These are phyloP conservation scores for Euphorbia pulcherrima DNA, from an alignment of 345 rosid species.

Conservation along the genomic window DNA sequence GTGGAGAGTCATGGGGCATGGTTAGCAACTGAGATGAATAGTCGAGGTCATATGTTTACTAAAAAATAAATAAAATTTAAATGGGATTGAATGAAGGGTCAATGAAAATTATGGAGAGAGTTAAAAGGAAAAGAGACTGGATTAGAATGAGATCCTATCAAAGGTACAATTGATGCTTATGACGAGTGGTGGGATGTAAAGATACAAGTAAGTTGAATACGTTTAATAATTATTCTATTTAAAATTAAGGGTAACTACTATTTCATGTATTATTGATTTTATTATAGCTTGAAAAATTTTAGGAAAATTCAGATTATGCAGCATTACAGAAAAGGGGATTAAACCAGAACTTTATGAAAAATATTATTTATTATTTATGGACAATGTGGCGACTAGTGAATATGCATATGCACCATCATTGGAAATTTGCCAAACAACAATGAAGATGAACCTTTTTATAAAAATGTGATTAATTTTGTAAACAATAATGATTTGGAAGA, in stretches of 20 bases:
- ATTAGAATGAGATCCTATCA: conserved; percentile 7
- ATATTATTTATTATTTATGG: background rate
- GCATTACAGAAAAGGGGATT: background rate
- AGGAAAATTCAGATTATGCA: conserved; percentile 5
- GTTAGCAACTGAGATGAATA: no score
- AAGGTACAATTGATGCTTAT: background rate
- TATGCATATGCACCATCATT: conserved; percentile 4
- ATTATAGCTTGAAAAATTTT: background rate
- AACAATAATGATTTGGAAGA: background rate
- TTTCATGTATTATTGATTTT: background rate
- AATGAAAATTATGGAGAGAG: background rate
- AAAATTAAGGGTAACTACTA: background rate
- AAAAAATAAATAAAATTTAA: background rate
- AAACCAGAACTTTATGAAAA: background rate
- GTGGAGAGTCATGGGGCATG: no score
- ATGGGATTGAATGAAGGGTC: conserved; percentile 7
- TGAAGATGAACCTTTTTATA: background rate
- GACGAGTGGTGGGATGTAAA: conserved; percentile 5
- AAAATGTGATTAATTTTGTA: no score
- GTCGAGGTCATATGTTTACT: no score
- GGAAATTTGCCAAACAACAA: background rate
- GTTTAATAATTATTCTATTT: background rate
- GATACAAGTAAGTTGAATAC: background rate
- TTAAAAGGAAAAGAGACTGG: conserved; percentile 2
- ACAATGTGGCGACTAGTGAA: background rate